Base-by-base conservation (phyloP, 2,329 filamentous ascomycete genomes). In the Clonostachys rhizophaga region DNA sequence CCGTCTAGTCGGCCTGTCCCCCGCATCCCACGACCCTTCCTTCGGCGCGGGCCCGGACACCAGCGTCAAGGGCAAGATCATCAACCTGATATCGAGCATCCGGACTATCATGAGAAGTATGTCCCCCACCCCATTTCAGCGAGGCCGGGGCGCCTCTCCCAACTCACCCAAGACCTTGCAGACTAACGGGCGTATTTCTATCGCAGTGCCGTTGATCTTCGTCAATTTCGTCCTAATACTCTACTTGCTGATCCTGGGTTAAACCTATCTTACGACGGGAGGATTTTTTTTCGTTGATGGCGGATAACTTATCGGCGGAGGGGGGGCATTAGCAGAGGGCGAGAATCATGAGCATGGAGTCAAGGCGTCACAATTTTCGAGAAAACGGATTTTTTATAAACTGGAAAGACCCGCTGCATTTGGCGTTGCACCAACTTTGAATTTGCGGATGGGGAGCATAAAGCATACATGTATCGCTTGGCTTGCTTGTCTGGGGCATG, bases 101-200 rank as follows among this genome's bases (percentile, higher is more conserved):
- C 79, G 92, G 66, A 96, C 89, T 49, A 74, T 97, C 47, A 95
- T 95, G 89, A 82, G 92, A 73, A 91, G 91, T 96, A 58, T 45
- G 65, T 58, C 14, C 33, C 48, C 17, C 2, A 11, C 14, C n/a
- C 40, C 14, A 18, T 35, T 40, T 18, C 8, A 30, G 16, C 41
- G 9, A 17, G 41, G 8, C 14, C 14, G 13, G 16, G 41, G 41
- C 8, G n/a, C 41, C 14, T 17, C n/a, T 24, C 14, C 7, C 20
- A 42, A 14, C 7, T 13, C 14, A 20, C 41, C 41, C 7, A n/a
- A 20, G 20, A 17, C 6, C n/a, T 16, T 24, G 16, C n/a, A 8
- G 41, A 43, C 14, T 14, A 16, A 18, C n/a, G 14, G 24, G 24
- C 24, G 24, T 30, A 5, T 30, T 45, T 18, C 17, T 5, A 7